Percentiles rank a stretch among this genome's conserved stretches.
phyloP scores from a whole-genome alignment of 2,329 filamentous ascomycete species.

The Elsinoe perseae region DNA sequence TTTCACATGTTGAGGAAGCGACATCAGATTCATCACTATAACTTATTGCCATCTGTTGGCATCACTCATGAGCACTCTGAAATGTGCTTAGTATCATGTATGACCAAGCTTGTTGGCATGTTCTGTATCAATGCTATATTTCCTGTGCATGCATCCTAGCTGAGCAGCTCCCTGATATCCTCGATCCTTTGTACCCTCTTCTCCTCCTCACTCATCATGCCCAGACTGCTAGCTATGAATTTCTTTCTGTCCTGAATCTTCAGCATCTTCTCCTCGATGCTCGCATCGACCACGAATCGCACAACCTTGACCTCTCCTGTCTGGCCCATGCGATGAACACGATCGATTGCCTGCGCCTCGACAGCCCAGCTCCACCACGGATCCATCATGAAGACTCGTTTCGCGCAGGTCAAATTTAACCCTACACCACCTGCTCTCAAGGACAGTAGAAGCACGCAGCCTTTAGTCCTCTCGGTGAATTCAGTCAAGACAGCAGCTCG shows the following conservation, averaged over 20 bases:
- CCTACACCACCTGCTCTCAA: slow-evolving; percentile 88
- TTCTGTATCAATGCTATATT: not conserved
- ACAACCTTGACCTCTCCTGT: slow-evolving; percentile 76
- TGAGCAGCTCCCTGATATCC: slow-evolving; percentile 85
- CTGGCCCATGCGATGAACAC: slow-evolving; percentile 95
- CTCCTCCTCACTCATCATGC: slow-evolving; percentile 92
- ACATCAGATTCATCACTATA: not conserved
- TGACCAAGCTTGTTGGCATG: not conserved
- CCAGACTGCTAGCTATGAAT: slow-evolving; percentile 87
- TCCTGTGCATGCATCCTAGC: slow-evolving; percentile 34
- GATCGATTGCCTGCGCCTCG: slow-evolving; percentile 94
- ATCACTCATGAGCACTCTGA: too few relatives aligned
- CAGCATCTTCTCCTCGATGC: slow-evolving; percentile 93
- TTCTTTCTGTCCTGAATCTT: slow-evolving; percentile 91
- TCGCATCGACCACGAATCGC: slow-evolving; percentile 80
- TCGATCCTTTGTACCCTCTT: slow-evolving; percentile 85
- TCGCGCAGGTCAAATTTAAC: slow-evolving; percentile 82
- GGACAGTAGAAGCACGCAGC: slow-evolving; percentile 71
- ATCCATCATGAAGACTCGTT: slow-evolving; percentile 96
- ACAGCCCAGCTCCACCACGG: slow-evolving; percentile 99
- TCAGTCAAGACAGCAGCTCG: slow-evolving; percentile 69
- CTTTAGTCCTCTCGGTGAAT: slow-evolving; percentile 53
- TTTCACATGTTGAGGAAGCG: not conserved
- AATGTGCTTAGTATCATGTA: not conserved
- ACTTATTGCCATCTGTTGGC: not conserved